phyloP scores from a whole-genome alignment of 805 yeast genomes.

The Sugiyamaella valdiviana region DNA sequence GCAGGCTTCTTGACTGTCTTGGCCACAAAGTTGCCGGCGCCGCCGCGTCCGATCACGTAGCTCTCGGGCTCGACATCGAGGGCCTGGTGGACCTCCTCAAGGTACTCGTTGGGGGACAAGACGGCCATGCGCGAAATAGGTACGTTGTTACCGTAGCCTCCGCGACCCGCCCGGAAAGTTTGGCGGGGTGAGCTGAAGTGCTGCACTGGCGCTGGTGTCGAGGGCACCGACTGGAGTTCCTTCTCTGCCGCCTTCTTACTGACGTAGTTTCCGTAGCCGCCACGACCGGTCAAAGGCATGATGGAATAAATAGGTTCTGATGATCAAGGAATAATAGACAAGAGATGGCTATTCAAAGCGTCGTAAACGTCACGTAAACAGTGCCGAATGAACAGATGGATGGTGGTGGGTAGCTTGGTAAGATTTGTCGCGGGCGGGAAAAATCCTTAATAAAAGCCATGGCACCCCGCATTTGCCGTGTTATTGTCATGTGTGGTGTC shows the following conservation, averaged over 20 bases:
- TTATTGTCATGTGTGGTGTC: not conserved
- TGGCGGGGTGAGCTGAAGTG: conserved; percentile 31
- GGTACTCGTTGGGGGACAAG: conserved; percentile 30
- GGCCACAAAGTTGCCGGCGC: conserved; percentile 30
- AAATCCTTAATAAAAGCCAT: not conserved
- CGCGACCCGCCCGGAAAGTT: conserved; percentile 33
- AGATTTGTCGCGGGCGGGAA: not conserved
- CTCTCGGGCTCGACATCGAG: conserved; percentile 27
- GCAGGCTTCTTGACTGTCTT: conserved; percentile 1
- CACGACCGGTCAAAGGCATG: conserved; percentile 30
- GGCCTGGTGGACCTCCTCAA: conserved; percentile 30
- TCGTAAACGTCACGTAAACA: too few species aligned
- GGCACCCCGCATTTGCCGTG: not conserved
- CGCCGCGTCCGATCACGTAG: conserved; percentile 35
- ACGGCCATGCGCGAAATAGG: conserved; percentile 27
- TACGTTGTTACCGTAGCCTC: conserved; percentile 35
- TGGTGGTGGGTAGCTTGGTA: not conserved
- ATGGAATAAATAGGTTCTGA: not conserved
- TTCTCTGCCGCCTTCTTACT: conserved; percentile 6
- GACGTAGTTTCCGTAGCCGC: conserved; percentile 29
- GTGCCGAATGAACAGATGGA: too few species aligned
- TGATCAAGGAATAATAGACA: not conserved
- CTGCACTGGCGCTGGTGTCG: conserved; percentile 33
- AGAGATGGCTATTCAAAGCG: not conserved
- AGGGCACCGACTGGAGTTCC: conserved; percentile 19